phyloP scores from a whole-genome alignment of 257 asterid species.

The Plantago major region DNA sequence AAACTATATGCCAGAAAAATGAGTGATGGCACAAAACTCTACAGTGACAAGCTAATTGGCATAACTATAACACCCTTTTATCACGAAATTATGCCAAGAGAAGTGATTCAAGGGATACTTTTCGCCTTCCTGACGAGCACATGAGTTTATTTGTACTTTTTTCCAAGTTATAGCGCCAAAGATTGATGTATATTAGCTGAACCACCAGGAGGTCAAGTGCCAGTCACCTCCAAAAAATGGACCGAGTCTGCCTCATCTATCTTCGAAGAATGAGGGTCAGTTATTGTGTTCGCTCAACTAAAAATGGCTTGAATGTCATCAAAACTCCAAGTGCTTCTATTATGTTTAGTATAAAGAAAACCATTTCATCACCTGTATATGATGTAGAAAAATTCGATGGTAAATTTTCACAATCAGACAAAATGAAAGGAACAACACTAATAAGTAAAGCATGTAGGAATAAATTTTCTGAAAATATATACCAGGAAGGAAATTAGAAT shows the following conservation, averaged over 20 bases:
- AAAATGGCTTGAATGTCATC: slow-evolving; percentile 56
- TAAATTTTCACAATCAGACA: neutral
- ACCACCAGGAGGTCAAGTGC: too few species aligned
- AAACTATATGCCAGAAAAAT: too few species aligned
- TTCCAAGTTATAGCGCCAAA: too few species aligned
- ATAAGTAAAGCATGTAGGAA: neutral
- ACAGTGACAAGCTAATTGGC: too few species aligned
- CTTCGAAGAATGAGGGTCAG: neutral
- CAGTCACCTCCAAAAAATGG: neutral
- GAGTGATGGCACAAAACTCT: too few species aligned
- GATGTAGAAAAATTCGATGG: neutral
- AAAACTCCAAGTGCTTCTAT: slow-evolving; percentile 50
- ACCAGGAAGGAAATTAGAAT: slow-evolving; percentile 64
- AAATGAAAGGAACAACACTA: neutral
- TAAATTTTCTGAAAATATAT: neutral
- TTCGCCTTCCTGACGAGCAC: too few species aligned
- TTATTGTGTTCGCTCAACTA: slow-evolving; percentile 22
- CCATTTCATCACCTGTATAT: slow-evolving; percentile 61
- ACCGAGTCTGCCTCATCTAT: neutral
- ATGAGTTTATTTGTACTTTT: too few species aligned
- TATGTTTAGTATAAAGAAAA: slow-evolving; percentile 55
- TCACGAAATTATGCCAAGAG: too few species aligned
- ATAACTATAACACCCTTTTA: too few species aligned
- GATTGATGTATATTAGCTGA: too few species aligned
- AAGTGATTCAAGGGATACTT: too few species aligned